These are phyloP conservation scores for Fusarium secorum DNA, from an alignment of 2,329 filamentous ascomycete genomes.

Conservation along the genomic window DNA sequence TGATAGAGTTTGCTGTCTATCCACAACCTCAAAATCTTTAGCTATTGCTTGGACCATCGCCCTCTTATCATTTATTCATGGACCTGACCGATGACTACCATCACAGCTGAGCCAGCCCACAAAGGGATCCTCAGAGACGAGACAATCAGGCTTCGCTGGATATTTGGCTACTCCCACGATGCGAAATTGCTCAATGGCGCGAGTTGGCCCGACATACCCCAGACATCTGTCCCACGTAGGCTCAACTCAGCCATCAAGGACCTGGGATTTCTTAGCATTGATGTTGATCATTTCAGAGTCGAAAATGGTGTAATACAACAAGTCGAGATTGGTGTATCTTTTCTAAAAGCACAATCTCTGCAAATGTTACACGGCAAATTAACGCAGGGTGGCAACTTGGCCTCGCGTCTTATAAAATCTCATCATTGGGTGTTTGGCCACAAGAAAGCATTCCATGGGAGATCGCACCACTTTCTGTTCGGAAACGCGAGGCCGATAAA, in stretches of 20 bases:
- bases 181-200: background rate
- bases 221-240: background rate
- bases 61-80: too few species aligned
- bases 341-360: slow-evolving; percentile 7
- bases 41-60: background rate
- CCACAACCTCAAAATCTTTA: background rate
- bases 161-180: slow-evolving; percentile 14
- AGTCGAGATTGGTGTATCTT: slow-evolving; percentile 15
- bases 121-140: slow-evolving; percentile 29
- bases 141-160: slow-evolving; percentile 14
- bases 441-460: background rate
- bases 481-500: background rate
- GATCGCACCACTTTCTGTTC: slow-evolving; percentile 9
- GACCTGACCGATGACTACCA: background rate
- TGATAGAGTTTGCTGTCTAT: background rate
- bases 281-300: slow-evolving; percentile 15
- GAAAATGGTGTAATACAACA: slow-evolving; percentile 9
- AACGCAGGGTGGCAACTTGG: background rate
- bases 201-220: slow-evolving; percentile 1
- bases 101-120: background rate
- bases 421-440: slow-evolving; percentile 3
- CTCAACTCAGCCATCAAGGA: slow-evolving; percentile 1
- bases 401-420: slow-evolving; percentile 1
- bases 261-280: slow-evolving; percentile 20
- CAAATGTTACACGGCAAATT: background rate